Percentiles rank a stretch among this genome's conserved stretches.
Conservation (phyloP, 257 asterid species). For the Rehmannia glutinosa region DNA sequence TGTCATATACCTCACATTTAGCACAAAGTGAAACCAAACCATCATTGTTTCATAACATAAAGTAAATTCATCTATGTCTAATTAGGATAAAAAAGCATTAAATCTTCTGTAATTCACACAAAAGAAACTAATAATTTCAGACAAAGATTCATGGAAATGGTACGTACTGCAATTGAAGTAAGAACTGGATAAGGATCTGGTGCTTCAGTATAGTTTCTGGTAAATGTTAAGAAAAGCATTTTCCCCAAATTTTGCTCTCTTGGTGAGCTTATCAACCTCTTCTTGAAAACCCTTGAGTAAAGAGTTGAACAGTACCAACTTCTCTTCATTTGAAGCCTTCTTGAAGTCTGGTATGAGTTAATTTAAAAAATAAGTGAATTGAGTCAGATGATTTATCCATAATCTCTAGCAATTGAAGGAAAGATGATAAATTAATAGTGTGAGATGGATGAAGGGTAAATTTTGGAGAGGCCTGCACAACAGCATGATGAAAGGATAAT, state of each 20-base stretch:
- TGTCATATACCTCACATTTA: background rate
- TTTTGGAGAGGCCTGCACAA: background rate
- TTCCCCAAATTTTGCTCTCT: conserved; percentile 95
- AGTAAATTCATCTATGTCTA: conserved; percentile 5
- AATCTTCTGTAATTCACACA: background rate
- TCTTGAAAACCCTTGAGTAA: conserved; percentile 97
- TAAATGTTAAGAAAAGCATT: conserved; percentile 95
- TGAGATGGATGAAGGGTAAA: background rate
- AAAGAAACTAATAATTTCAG: background rate
- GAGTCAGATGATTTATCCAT: conserved; percentile 7
- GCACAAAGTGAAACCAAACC: background rate
- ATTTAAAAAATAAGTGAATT: conserved; percentile 10
- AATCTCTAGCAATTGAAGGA: background rate
- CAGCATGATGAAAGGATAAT: background rate
- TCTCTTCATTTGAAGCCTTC: conserved; percentile 91
- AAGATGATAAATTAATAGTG: background rate
- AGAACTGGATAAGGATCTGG: conserved; percentile 94
- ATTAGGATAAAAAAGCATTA: conserved; percentile 6
- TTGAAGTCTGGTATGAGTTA: conserved; percentile 63
- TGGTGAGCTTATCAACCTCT: conserved; percentile 98
- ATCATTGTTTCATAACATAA: background rate
- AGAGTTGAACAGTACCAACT: conserved; percentile 68
- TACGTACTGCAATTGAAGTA: conserved; percentile 79
- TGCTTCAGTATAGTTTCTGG: conserved; percentile 95
- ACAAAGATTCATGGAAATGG: conserved; percentile 1